phyloP scores from a whole-genome alignment of 805 yeast genomes.

The Lipomyces orientalis region DNA sequence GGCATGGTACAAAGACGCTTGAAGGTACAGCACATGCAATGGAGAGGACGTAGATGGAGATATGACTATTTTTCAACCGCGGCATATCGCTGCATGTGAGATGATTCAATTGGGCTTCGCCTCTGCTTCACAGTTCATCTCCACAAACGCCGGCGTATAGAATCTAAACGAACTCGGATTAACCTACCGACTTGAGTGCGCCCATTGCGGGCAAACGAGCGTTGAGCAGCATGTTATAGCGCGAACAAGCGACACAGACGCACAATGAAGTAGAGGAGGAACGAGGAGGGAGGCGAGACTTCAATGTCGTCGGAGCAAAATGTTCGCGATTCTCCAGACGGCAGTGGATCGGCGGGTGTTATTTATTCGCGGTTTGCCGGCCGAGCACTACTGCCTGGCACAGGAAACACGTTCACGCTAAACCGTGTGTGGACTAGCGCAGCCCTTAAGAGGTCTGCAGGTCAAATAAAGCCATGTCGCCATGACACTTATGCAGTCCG shows the following conservation, averaged over 20 bases:
- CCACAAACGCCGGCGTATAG: too few species aligned
- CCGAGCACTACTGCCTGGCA: background rate
- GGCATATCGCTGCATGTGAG: background rate
- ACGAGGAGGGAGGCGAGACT: background rate
- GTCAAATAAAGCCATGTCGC: constrained; percentile 20
- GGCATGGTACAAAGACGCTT: background rate
- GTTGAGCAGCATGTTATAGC: constrained; percentile 21
- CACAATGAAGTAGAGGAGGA: constrained; percentile 3
- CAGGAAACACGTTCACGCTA: background rate
- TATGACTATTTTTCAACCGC: background rate
- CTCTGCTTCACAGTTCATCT: background rate
- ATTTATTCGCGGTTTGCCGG: constrained; percentile 10
- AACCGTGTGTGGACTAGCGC: constrained; percentile 7
- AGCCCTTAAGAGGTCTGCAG: constrained; percentile 18
- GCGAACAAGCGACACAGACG: background rate
- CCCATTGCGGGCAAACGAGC: constrained; percentile 26
- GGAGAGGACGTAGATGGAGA: background rate
- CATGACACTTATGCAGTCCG: constrained; percentile 12
- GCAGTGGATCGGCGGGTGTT: constrained; percentile 8
- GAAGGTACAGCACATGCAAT: background rate
- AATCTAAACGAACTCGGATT: too few species aligned
- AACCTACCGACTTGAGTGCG: constrained; percentile 32
- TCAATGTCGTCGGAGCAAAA: constrained; percentile 3
- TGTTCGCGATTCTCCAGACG: background rate
- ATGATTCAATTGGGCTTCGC: background rate